Conservation (phyloP, 225 moss, liverwort and hornwort genomes). For the Thuidium tamariscinum region DNA sequence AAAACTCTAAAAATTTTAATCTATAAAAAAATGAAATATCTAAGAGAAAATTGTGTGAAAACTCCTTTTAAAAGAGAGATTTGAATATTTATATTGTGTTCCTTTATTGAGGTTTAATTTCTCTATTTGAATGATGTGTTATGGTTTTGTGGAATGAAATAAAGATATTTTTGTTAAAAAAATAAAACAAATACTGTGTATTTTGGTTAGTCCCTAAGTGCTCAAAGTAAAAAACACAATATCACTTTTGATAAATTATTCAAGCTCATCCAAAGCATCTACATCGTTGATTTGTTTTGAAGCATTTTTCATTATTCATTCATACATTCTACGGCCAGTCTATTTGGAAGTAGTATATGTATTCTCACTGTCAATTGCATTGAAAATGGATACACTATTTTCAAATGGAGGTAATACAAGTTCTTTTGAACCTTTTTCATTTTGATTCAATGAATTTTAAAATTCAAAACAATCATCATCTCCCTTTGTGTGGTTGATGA, state of each 20-base stretch:
- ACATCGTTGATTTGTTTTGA: neutral
- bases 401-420: too few relatives aligned
- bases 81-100: too few relatives aligned
- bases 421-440: neutral
- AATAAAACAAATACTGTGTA: neutral
- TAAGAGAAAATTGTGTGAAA: neutral
- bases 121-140: neutral
- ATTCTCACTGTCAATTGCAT: too few relatives aligned
- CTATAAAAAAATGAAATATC: neutral
- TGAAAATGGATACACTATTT: too few relatives aligned
- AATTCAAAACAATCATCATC: neutral
- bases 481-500: too few relatives aligned
- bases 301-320: too few relatives aligned
- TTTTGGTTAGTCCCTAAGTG: neutral
- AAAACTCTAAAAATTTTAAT: neutral
- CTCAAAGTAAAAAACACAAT: accelerated
- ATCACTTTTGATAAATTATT: neutral
- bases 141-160: accelerated
- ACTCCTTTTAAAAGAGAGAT: neutral
- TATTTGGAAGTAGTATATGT: too few relatives aligned
- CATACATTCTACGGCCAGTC: too few relatives aligned
- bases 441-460: neutral
- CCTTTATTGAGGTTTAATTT: neutral
- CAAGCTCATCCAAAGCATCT: neutral
- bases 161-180: neutral